Base-by-base conservation (phyloP, 108 stramenopile genomes). In the Conticribra weissflogii region DNA sequence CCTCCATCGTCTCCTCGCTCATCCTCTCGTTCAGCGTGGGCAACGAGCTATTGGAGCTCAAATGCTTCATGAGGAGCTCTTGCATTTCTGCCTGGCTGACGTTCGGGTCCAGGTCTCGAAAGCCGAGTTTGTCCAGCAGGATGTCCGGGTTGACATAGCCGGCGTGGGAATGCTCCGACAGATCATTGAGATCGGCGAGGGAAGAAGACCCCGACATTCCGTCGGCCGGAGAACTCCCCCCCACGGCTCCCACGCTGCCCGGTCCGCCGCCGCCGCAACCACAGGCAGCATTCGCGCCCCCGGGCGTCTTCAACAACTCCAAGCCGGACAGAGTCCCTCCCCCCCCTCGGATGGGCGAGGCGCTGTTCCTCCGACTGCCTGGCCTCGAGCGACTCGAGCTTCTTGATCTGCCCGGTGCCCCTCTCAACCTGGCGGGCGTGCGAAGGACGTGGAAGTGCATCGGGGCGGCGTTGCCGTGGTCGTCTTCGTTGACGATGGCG, bases 1-100 rank as follows among this genome's bases (percentile, higher is more conserved):
- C 90, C 27, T 91, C 87, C 71, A 91, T 56, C 8, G 84, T 82
- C 51, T 85, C 90, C 50, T 91, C 90, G 33, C 83, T 76, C 64
- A 91, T 58, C 7, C 90, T 72, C 63, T 91, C 90, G 30, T 77
- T 81, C 51, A 91, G 65, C 0, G 86, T 71, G 29, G 85, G 82
- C 44, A 91, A 54, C 24, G 32, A 32, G 27, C 21, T 47, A 17
- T 57, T 54, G 19, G 48, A 62, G 5, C 29, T 30, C 9, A 63
- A 22, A 29, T 64, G 70, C 51, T 56, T 77, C 34, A 34, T 53
- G 8, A 77, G 29, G 46, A 57, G 9, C 8, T 71, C 76, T 34
- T 71, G 69, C 45, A 71, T 47, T 36, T 56, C 70, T 16, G 70
- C 70, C 55, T 71, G 53, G 16, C 70, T 54, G 2, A 53, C 31